phyloP scores from a whole-genome alignment of 139 green algal species.

The Zygnema circumcarinatum region DNA sequence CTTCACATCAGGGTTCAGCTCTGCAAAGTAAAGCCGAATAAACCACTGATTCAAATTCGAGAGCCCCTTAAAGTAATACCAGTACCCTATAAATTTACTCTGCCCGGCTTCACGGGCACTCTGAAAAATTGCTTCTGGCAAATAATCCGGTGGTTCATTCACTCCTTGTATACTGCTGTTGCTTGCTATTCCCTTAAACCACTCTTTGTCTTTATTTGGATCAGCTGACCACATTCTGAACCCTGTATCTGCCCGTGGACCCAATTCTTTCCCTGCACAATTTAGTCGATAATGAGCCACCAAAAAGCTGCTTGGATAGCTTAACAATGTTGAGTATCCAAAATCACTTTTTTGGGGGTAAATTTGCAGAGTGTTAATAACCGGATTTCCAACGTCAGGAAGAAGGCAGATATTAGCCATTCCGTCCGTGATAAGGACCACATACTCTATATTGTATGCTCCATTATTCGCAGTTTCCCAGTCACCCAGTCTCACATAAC shows the following conservation, averaged over 20 bases:
- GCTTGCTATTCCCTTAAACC: neutral
- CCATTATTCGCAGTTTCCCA: neutral
- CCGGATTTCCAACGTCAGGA: neutral
- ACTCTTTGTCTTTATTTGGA: neutral
- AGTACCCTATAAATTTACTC: neutral
- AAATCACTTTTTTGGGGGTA: conserved; percentile 3
- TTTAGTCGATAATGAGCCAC: conserved; percentile 26
- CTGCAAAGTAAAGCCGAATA: conserved; percentile 38
- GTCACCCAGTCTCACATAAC: neutral
- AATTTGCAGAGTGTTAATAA: conserved; percentile 43
- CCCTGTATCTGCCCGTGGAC: conserved; percentile 16
- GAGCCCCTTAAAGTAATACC: neutral
- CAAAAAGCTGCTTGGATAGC: conserved; percentile 10
- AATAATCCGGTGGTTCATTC: conserved; percentile 7
- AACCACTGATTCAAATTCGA: conserved; percentile 16
- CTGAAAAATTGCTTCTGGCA: conserved; percentile 22
- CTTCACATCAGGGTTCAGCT: conserved; percentile 11
- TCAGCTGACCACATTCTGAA: conserved; percentile 33
- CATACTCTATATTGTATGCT: conserved; percentile 23
- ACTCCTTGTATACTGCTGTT: neutral
- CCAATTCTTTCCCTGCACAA: conserved; percentile 1
- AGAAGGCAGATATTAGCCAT: conserved; percentile 14
- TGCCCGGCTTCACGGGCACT: conserved; percentile 6
- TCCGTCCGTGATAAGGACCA: conserved; percentile 7
- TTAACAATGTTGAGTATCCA: conserved; percentile 6